These are phyloP conservation scores for Fusarium setosum DNA, from an alignment of 2,329 filamentous ascomycete species.

Conservation along the genomic window DNA sequence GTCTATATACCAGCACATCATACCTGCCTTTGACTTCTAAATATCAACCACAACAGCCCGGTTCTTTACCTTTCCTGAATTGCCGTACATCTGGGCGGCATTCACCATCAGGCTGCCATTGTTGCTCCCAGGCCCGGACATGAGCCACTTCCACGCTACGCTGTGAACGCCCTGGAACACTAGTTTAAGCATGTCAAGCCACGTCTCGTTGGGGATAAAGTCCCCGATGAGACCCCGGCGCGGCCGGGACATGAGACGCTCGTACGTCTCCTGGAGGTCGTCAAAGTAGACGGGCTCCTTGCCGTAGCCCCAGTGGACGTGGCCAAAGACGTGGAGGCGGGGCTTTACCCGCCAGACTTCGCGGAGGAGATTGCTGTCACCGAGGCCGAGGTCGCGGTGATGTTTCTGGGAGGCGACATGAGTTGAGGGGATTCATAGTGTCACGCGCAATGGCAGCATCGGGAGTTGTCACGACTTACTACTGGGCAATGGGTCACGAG, in stretches of 20 bases:
- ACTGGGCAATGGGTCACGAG: constrained; percentile 87
- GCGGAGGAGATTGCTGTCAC: constrained; percentile 75
- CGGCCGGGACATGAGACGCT: constrained; percentile 66
- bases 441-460: no score
- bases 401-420: constrained; percentile 58
- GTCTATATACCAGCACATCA: not conserved
- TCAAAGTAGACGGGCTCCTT: constrained; percentile 79
- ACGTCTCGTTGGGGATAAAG: constrained; percentile 57
- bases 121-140: constrained; percentile 63
- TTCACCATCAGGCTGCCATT: constrained; percentile 66
- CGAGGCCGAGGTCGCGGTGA: constrained; percentile 77
- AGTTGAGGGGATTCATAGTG: not conserved
- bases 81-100: constrained; percentile 66
- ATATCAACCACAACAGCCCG: constrained; percentile 52
- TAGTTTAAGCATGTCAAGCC: constrained; percentile 59
- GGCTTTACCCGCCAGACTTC: constrained; percentile 83
- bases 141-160: constrained; percentile 67
- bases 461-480: constrained; percentile 47
- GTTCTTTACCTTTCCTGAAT: constrained; percentile 60
- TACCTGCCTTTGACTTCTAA: constrained; percentile 15
- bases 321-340: constrained; percentile 83
- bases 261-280: constrained; percentile 76
- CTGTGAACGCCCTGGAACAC: constrained; percentile 58
- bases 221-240: constrained; percentile 58
- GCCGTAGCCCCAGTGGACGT: constrained; percentile 83